Evolutionary conservation across 1,139 yeast species (phyloP).

Genomic region (Debaryomyces fabryi): DNA sequence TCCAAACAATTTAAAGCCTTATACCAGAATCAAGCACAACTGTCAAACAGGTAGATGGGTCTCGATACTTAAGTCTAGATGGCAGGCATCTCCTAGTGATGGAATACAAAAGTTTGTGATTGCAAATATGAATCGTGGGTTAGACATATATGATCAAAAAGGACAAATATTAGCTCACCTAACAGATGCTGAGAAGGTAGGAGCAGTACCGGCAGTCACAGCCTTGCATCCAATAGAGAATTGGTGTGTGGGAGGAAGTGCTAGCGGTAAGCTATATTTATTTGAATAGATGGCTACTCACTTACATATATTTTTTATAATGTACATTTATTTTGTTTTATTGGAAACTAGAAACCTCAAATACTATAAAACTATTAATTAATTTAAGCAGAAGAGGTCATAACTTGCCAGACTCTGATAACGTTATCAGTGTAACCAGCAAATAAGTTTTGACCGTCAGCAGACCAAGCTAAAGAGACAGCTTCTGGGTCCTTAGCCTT

Average conservation of each 20-base stretch:
- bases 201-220: constrained; percentile 91
- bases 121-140: constrained; percentile 87
- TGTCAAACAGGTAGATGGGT: constrained; percentile 98
- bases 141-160: constrained; percentile 75
- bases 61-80: constrained; percentile 80
- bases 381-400: constrained; percentile 75
- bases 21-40: constrained; percentile 71
- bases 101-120: constrained; percentile 82
- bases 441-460: constrained; percentile 99
- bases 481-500: constrained; percentile 98
- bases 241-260: constrained; percentile 93
- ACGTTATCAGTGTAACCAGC: constrained; percentile 99
- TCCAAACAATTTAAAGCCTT: constrained; percentile 51
- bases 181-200: constrained; percentile 53
- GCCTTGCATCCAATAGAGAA: constrained; percentile 81
- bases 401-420: constrained; percentile 99
- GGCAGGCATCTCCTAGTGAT: constrained; percentile 75
- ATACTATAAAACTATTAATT: constrained; percentile 8
- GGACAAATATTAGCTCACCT: constrained; percentile 82
- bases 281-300: constrained; percentile 32
- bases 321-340: constrained; percentile 9
- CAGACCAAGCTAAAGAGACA: constrained; percentile 98
- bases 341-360: constrained; percentile 6
- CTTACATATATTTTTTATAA: constrained; percentile 4
- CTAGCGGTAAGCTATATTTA: constrained; percentile 87